Evolutionary conservation across 2,329 filamentous ascomycete genomes (phyloP).

Genomic region (Cytospora piceicola): DNA sequence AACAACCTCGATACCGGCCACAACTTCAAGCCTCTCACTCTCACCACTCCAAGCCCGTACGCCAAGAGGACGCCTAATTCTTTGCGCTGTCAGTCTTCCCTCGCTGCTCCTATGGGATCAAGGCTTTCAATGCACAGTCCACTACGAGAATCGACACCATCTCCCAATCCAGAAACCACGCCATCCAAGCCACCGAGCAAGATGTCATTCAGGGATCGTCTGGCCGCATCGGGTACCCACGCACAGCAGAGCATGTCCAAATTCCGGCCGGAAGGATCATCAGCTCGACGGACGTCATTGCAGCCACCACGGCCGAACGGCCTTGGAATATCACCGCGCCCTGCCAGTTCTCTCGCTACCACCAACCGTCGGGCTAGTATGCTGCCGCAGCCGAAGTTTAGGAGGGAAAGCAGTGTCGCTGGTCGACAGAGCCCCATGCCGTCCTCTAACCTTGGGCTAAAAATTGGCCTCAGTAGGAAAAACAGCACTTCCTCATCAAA

Average conservation of each 20-base stretch:
- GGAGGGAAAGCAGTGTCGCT: conserved; percentile 17
- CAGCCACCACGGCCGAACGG: conserved; percentile 50
- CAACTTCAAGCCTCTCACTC: conserved; percentile 65
- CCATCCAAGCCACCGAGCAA: conserved; percentile 50
- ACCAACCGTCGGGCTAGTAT: conserved; percentile 55
- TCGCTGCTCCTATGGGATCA: conserved; percentile 41
- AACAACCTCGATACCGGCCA: conserved; percentile 68
- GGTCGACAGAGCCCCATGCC: conserved; percentile 28
- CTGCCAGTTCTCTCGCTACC: conserved; percentile 60
- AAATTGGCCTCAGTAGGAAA: conserved; percentile 21
- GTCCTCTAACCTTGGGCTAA: conserved; percentile 3
- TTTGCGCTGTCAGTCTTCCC: conserved; percentile 47
- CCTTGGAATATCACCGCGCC: conserved; percentile 44
- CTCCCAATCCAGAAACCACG: conserved; percentile 51
- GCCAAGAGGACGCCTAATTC: conserved; percentile 47
- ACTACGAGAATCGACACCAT: conserved; percentile 52
- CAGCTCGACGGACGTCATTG: conserved; percentile 35
- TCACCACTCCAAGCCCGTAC: conserved; percentile 64
- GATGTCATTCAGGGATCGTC: conserved; percentile 59
- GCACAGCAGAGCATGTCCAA: conserved; percentile 51
- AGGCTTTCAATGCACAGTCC: conserved; percentile 57
- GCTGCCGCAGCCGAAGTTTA: conserved; percentile 51
- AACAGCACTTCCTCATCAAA: conserved; percentile 22
- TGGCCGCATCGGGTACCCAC: conserved; percentile 54
- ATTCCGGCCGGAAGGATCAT: conserved; percentile 31